Evolutionary conservation across 371 early-diverging fungal species (phyloP).

Genomic region (Rhizopus microsporus): DNA sequence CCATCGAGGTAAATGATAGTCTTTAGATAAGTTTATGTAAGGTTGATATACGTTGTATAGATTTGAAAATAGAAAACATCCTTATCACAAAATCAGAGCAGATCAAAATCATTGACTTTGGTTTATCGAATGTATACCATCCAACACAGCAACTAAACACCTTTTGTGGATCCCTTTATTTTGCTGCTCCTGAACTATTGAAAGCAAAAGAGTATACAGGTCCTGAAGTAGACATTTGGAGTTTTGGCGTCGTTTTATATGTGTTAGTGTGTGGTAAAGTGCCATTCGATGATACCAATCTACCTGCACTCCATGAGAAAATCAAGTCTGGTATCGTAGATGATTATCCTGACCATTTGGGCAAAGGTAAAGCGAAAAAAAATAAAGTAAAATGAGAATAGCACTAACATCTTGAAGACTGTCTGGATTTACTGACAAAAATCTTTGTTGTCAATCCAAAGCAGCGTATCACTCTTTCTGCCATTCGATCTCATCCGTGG

Average conservation of each 20-base stretch:
- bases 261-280: constrained; percentile 82
- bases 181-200: constrained; percentile 87
- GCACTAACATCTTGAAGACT: constrained; percentile 44
- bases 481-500: constrained; percentile 71
- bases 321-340: constrained; percentile 59
- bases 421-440: constrained; percentile 63
- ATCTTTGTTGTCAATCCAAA: constrained; percentile 66
- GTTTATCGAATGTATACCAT: constrained; percentile 83
- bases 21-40: not conserved
- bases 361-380: constrained; percentile 35
- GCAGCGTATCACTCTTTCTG: constrained; percentile 60
- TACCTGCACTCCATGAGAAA: constrained; percentile 64
- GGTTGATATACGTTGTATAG: constrained; percentile 34
- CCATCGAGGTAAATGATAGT: constrained; percentile 49
- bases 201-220: constrained; percentile 81
- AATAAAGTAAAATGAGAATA: not conserved
- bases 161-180: constrained; percentile 85
- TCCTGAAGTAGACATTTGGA: constrained; percentile 93
- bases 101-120: constrained; percentile 84
- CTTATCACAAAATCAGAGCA: constrained; percentile 58
- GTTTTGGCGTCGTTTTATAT: constrained; percentile 87
- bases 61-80: constrained; percentile 94
- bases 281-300: constrained; percentile 82
- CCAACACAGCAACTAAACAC: constrained; percentile 66
- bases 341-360: constrained; percentile 46